Base-by-base conservation (phyloP, 345 rosid genomes). In the Eucalyptus regnans region DNA sequence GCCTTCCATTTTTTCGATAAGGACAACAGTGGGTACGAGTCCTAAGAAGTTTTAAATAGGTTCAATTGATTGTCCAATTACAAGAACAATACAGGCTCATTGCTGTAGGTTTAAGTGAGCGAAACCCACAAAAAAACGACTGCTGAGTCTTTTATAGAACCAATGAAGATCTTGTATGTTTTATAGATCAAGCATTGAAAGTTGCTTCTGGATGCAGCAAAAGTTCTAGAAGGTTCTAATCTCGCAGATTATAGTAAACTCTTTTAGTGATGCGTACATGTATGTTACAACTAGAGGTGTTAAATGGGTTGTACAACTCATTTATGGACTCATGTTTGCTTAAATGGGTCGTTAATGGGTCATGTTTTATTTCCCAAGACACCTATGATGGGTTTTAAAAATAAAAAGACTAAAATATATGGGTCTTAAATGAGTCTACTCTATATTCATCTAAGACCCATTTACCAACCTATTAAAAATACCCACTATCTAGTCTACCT, bases 1-100 rank as follows among this genome's bases (percentile, higher is more conserved):
- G 97, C 97, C 79, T 96, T 94, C 95, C 96, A 92, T 90, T 95
- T 95, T 91, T 96, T 96, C 81, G 96, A 96, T 91, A 94, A 94
- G 91, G 97, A 96, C 91, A 96, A 94, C 79, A 95, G 97, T 88
- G 96, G 97, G 97, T 96, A 94, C 89, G 91, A 50, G 29, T 41
- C 48, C 15, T 41, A 10, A 5, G 15, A 76, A 76, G 48, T 20
- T 20, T 41, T 20, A 20, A 37, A 76, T 37, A 20, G 12, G 9
- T 20, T 43, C 83, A 37, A 37, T 33, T 33, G 33, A 33, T 33
- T 33, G 33, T 33, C 33, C 33, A 33, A 33, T 33, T 33, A 33
- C 33, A 33, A 33, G 33, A 33, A 33, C 33, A 33, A 33, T 33
- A 33, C 33, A 33, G 33, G 33, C 33, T 33, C 33, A 33, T 33